Evolutionary conservation across 805 yeast genomes (phyloP).

Genomic region (Candida broadrunensis): DNA sequence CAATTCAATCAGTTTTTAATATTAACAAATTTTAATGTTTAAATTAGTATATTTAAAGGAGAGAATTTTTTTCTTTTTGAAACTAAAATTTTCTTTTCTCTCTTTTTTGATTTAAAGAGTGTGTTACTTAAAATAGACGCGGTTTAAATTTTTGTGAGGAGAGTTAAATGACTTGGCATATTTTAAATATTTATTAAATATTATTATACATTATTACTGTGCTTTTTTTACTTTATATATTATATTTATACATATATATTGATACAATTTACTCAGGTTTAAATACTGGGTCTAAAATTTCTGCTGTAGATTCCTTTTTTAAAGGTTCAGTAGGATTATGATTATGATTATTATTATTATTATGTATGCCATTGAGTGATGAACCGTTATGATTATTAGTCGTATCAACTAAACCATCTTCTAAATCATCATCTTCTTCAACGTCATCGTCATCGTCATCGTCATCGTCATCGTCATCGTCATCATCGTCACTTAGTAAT

Average conservation of each 20-base stretch:
- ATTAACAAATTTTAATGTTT: too few species aligned
- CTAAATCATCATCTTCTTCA: conserved; percentile 7
- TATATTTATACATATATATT: background rate
- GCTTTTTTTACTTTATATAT: too few species aligned
- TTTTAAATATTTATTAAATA: too few species aligned
- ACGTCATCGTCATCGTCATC: conserved; percentile 10
- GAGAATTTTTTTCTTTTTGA: too few species aligned
- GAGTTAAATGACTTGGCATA: too few species aligned
- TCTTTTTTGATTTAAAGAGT: too few species aligned
- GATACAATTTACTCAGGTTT: conserved; percentile 5
- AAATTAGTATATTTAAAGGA: too few species aligned
- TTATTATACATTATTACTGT: too few species aligned
- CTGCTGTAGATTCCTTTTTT: conserved; percentile 7
- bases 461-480: conserved; percentile 10
- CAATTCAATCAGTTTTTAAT: too few species aligned
- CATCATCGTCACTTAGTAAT: conserved; percentile 2
- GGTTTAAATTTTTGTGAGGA: too few species aligned
- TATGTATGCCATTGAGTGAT: background rate
- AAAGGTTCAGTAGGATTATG: background rate
- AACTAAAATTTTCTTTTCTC: too few species aligned
- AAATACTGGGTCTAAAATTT: conserved; percentile 19
- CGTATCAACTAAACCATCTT: conserved; percentile 1
- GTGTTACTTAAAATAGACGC: too few species aligned
- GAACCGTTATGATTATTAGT: background rate
- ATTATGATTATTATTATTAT: background rate